Evolutionary conservation across 345 rosid genomes (phyloP).

Genomic region (Rubroshorea leprosula): DNA sequence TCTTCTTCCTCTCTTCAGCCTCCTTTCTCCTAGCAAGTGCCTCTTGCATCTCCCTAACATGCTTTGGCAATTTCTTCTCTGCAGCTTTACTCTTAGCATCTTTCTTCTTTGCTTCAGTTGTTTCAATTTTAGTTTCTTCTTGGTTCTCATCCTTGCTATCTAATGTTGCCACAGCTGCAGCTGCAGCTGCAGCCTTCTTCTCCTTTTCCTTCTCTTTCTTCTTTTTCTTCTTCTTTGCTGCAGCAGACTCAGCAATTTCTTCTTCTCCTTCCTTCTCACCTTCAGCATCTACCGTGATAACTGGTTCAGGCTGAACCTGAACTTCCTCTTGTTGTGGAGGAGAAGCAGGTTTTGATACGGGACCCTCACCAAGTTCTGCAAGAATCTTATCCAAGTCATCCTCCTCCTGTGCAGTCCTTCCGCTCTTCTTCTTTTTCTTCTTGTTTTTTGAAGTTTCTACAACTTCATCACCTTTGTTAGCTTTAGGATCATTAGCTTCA

Average conservation of each 20-base stretch:
- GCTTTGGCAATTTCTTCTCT: conserved; percentile 86
- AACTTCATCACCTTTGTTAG: conserved; percentile 39
- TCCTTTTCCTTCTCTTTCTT: conserved; percentile 81
- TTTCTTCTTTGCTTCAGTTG: conserved; percentile 47
- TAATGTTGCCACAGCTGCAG: conserved; percentile 26
- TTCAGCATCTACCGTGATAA: conserved; percentile 26
- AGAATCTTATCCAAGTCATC: conserved; percentile 93
- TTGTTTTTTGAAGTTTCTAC: conserved; percentile 66
- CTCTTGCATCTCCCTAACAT: conserved; percentile 97
- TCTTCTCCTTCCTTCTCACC: conserved; percentile 76
- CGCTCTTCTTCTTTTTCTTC: conserved; percentile 84
- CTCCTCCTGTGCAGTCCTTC: conserved; percentile 89
- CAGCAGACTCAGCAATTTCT: conserved; percentile 61
- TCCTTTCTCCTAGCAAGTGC: conserved; percentile 76
- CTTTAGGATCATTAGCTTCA: conserved; percentile 27
- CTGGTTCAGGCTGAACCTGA: conserved; percentile 43
- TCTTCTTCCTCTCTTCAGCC: conserved; percentile 67
- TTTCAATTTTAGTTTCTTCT: conserved; percentile 44
- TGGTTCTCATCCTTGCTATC: conserved; percentile 45
- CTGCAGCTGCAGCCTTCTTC: conserved; percentile 42
- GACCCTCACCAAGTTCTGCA: conserved; percentile 74
- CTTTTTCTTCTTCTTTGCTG: conserved; percentile 88
- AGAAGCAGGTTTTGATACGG: conserved; percentile 33
- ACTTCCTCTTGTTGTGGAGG: conserved; percentile 44
- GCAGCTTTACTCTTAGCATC: conserved; percentile 75